Conservation (phyloP, 2,329 filamentous ascomycete species). For the Calonectria naviculata region DNA sequence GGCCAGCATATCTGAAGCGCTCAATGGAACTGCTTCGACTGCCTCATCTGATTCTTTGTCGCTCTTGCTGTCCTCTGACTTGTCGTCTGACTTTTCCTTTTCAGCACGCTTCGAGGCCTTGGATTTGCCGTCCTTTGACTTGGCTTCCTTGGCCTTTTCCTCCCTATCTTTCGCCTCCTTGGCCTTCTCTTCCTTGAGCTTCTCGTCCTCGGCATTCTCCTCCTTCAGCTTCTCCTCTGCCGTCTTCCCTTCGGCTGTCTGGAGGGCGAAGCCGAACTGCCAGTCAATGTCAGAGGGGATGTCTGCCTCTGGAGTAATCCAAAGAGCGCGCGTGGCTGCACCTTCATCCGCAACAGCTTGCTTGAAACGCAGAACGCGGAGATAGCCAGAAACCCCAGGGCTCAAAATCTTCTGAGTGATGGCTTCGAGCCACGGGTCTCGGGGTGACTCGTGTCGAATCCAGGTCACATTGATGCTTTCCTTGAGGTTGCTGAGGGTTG, state of each 20-base stretch:
- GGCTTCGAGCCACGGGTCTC: constrained; percentile 82
- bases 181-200: constrained; percentile 20
- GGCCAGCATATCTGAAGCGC: constrained; percentile 62
- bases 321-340: constrained; percentile 74
- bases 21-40: constrained; percentile 47
- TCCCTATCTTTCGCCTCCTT: constrained; percentile 17
- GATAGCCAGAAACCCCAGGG: constrained; percentile 66
- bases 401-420: constrained; percentile 78
- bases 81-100: neutral
- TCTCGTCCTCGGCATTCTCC: constrained; percentile 43
- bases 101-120: neutral
- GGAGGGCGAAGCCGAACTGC: constrained; percentile 88
- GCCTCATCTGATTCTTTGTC: constrained; percentile 38
- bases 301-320: constrained; percentile 78
- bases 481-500: constrained; percentile 72
- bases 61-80: constrained; percentile 17
- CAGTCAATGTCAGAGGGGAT: constrained; percentile 83
- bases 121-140: neutral
- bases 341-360: constrained; percentile 79
- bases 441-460: constrained; percentile 74
- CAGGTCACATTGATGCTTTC: constrained; percentile 71
- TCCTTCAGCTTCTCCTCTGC: constrained; percentile 25
- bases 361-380: constrained; percentile 81
- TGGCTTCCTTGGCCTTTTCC: neutral
- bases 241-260: constrained; percentile 51